A percentile compares a stretch with the other conserved stretches of the same genome.
Conservation (phyloP, 192 early-diverging fungal genomes). For the Coemansia sp. region DNA sequence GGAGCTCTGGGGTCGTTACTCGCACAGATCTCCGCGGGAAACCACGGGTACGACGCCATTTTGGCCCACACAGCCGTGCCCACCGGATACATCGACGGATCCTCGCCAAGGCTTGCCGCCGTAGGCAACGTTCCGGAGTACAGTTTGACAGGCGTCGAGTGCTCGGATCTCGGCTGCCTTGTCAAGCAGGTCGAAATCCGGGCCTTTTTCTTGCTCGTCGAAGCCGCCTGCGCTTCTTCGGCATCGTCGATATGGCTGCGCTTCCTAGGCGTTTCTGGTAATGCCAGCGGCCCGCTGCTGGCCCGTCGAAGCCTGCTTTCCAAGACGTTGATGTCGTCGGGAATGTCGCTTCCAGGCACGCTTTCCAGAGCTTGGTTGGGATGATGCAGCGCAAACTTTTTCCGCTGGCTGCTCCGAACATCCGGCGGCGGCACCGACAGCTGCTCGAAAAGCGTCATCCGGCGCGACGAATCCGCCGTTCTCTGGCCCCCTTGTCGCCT, state of each 20-base stretch:
- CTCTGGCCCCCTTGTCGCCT: neutral
- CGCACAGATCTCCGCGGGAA: slow-evolving; percentile 38
- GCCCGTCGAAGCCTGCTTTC: slow-evolving; percentile 17
- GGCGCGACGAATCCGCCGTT: slow-evolving; percentile 5
- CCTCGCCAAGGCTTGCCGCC: slow-evolving; percentile 13
- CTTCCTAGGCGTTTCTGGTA: neutral
- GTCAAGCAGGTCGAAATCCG: neutral
- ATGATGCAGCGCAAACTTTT: slow-evolving; percentile 1
- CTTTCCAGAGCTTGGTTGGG: neutral
- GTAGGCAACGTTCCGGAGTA: slow-evolving; percentile 5
- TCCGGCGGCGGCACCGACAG: slow-evolving; percentile 45
- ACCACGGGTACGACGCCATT: slow-evolving; percentile 44
- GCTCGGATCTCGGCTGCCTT: neutral
- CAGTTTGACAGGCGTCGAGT: neutral
- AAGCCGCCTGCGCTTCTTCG: neutral
- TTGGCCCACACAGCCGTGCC: slow-evolving; percentile 52
- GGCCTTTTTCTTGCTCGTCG: neutral
- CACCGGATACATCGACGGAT: neutral
- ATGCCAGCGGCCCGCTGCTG: neutral
- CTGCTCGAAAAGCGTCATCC: slow-evolving; percentile 41
- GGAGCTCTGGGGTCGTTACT: slow-evolving; percentile 20
- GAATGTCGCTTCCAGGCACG: slow-evolving; percentile 15
- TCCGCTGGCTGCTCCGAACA: slow-evolving; percentile 13
- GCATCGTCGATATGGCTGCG: neutral
- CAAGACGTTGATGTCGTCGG: slow-evolving; percentile 31